These are phyloP conservation scores for Gossypium schwendimanii DNA, from an alignment of 441 rosid genomes.

Conservation along the genomic window DNA sequence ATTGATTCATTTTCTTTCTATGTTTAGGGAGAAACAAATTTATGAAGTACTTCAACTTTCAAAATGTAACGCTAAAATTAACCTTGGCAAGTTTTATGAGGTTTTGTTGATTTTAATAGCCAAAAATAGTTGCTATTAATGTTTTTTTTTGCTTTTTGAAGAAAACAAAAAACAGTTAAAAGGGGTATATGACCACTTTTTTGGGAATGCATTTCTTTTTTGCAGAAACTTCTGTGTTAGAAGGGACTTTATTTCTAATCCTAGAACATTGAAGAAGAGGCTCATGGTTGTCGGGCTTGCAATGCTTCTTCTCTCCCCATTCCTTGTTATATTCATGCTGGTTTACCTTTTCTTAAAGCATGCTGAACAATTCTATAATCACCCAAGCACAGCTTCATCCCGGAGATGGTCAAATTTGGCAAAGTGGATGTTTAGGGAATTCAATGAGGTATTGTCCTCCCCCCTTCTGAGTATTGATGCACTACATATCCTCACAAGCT, in stretches of 20 bases:
- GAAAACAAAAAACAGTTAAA: background rate
- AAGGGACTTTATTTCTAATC: slow-evolving; percentile 84
- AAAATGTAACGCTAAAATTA: background rate
- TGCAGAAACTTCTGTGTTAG: slow-evolving; percentile 81
- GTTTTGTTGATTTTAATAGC: background rate
- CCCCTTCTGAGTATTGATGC: background rate
- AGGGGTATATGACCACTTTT: slow-evolving; percentile 13
- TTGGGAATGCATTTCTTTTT: slow-evolving; percentile 16
- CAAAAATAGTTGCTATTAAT: background rate
- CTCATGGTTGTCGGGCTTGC: slow-evolving; percentile 85
- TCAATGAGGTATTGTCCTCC: slow-evolving; percentile 61
- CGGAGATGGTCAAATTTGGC: slow-evolving; percentile 98
- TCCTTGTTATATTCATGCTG: slow-evolving; percentile 93
- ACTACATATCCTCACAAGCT: slow-evolving; percentile 1
- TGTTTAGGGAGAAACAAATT: background rate
- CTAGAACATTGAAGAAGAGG: slow-evolving; percentile 69
- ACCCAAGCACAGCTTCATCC: slow-evolving; percentile 95
- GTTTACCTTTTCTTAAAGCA: slow-evolving; percentile 92
- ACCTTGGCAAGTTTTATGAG: background rate
- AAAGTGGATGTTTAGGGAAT: slow-evolving; percentile 92
- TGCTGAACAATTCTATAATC: slow-evolving; percentile 95
- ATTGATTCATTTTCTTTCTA: background rate
- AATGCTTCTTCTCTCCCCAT: slow-evolving; percentile 87
- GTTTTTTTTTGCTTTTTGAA: background rate
- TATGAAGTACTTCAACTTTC: background rate